Percentiles rank a stretch among this genome's conserved stretches.
These are phyloP conservation scores for Capsicum rhomboideum DNA, from an alignment of 257 asterid genomes.

Conservation along the genomic window DNA sequence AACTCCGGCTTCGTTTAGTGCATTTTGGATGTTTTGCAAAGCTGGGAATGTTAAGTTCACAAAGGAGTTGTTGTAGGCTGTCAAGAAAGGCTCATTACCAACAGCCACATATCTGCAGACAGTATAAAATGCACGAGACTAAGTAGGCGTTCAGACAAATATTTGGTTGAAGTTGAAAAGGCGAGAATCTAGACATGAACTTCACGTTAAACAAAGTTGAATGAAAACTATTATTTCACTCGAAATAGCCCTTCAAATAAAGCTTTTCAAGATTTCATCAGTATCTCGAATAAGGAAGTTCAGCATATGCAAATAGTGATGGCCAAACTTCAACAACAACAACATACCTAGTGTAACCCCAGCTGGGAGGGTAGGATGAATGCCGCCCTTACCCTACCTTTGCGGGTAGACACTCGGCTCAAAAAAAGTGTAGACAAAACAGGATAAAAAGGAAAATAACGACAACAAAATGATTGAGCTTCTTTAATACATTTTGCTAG, in stretches of 20 bases:
- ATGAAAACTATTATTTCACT: not conserved
- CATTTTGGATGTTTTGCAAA: slow-evolving; percentile 32
- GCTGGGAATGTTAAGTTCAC: slow-evolving; percentile 35
- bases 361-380: too few relatives aligned
- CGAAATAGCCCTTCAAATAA: not conserved
- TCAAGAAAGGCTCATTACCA: slow-evolving; percentile 41
- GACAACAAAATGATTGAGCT: not conserved
- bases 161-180: not conserved
- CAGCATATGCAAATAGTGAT: not conserved
- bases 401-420: too few relatives aligned
- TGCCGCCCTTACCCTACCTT: too few relatives aligned
- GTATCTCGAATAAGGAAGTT: not conserved
- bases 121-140: not conserved
- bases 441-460: too few relatives aligned
- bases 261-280: too few relatives aligned
- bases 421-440: too few relatives aligned
- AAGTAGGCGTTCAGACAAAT: not conserved
- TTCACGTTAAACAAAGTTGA: not conserved
- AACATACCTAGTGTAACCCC: too few relatives aligned
- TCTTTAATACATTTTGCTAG: not conserved
- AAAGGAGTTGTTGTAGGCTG: slow-evolving; percentile 31
- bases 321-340: not conserved
- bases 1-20: slow-evolving; percentile 30
- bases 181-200: not conserved
- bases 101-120: slow-evolving; percentile 35